These are phyloP conservation scores for Oldenlandia corymbosa DNA, from an alignment of 257 asterid genomes.

Conservation along the genomic window DNA sequence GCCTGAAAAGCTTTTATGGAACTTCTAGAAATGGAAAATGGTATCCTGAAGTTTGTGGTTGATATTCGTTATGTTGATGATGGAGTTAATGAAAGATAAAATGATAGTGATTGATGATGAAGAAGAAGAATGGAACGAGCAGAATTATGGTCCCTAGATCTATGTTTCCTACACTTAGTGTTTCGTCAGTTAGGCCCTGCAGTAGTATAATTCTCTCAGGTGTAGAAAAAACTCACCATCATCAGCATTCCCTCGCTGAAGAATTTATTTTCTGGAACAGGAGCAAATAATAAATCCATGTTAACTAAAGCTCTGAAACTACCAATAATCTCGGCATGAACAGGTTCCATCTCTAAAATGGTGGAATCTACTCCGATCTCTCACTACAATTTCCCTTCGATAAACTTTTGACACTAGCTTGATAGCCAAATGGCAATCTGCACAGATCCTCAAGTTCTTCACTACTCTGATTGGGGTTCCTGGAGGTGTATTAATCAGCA, in stretches of 20 bases:
- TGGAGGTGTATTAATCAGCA: constrained; percentile 53
- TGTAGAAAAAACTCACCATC: background rate
- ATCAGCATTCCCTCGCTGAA: background rate
- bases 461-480: constrained; percentile 57
- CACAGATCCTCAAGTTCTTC: constrained; percentile 77
- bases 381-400: constrained; percentile 60
- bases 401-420: constrained; percentile 56
- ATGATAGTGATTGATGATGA: no score
- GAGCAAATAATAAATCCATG: background rate
- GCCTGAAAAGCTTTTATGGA: no score
- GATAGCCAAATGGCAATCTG: constrained; percentile 74
- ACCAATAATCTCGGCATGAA: constrained; percentile 88
- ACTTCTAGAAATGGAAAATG: no score
- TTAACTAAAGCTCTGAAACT: constrained; percentile 15
- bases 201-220: background rate
- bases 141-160: no score
- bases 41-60: no score
- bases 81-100: no score
- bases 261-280: background rate
- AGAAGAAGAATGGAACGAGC: no score
- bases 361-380: constrained; percentile 85
- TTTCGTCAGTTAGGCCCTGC: no score
- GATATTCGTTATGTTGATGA: no score
- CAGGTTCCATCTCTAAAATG: constrained; percentile 68
- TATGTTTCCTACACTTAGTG: no score